phyloP scores from a whole-genome alignment of 2,329 filamentous ascomycete species.

The Aspergillus sp. region DNA sequence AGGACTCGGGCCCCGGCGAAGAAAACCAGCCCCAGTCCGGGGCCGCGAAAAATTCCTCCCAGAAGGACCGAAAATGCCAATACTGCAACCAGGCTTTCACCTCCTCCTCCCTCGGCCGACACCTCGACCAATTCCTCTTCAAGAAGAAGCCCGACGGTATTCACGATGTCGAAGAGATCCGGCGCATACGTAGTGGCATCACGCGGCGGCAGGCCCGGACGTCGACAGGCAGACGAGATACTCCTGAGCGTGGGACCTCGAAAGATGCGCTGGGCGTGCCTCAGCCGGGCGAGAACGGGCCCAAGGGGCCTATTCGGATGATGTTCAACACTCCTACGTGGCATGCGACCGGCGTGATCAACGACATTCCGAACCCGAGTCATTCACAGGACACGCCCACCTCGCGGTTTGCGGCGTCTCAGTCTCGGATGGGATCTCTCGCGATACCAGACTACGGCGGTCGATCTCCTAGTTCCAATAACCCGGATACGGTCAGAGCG shows the following conservation, averaged over 20 bases:
- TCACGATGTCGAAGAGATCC: conserved; percentile 88
- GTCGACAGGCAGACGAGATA: conserved; percentile 63
- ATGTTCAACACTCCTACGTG: conserved; percentile 69
- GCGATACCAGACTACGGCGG: conserved; percentile 57
- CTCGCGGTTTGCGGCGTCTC: conserved; percentile 37
- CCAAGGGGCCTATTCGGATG: conserved; percentile 46
- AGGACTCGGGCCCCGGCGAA: conserved; percentile 46
- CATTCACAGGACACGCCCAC: conserved; percentile 45
- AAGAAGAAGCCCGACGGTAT: conserved; percentile 92
- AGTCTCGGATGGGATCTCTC: conserved; percentile 35
- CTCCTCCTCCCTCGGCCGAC: conserved; percentile 88
- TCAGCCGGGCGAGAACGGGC: conserved; percentile 40
- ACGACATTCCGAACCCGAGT: conserved; percentile 65
- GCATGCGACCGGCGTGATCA: conserved; percentile 79
- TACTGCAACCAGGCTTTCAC: conserved; percentile 91
- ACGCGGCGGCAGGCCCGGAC: conserved; percentile 81
- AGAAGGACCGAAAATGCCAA: conserved; percentile 85
- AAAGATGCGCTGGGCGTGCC: conserved; percentile 40
- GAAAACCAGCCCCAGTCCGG: conserved; percentile 35
- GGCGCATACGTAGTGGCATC: conserved; percentile 79
- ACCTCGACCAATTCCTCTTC: conserved; percentile 92
- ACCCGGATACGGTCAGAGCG: conserved; percentile 81
- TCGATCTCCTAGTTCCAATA: conserved; percentile 67
- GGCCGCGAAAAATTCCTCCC: conserved; percentile 50
- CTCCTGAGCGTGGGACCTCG: conserved; percentile 63